Evolutionary conservation across 768 basidiomycete genomes (phyloP).

Genomic region (Auriscalpium vulgare): DNA sequence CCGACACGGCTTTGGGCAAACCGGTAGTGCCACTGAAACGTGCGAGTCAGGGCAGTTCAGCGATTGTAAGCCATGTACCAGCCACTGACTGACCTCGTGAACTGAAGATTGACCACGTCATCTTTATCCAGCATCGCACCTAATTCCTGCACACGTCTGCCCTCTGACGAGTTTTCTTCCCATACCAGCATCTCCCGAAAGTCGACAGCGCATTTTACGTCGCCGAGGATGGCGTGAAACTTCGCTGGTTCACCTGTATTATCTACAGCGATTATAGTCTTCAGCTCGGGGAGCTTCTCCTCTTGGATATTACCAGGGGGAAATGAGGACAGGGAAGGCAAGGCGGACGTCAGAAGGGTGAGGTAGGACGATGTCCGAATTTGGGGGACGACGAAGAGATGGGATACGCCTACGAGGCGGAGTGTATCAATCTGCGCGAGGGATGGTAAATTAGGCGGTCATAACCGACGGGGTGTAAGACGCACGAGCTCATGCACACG

Average conservation of each 20-base stretch:
- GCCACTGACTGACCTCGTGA: slow-evolving; percentile 53
- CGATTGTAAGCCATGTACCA: too few species aligned
- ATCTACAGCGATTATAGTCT: slow-evolving; percentile 60
- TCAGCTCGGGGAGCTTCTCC: slow-evolving; percentile 50
- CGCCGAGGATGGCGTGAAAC: slow-evolving; percentile 31
- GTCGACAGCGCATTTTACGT: slow-evolving; percentile 48
- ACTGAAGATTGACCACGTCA: slow-evolving; percentile 78
- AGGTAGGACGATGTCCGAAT: slow-evolving; percentile 61
- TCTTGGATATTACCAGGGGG: slow-evolving; percentile 50
- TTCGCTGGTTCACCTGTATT: slow-evolving; percentile 37
- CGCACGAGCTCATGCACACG: slow-evolving; percentile 61
- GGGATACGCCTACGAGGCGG: slow-evolving; percentile 54
- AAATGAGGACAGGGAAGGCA: slow-evolving; percentile 46
- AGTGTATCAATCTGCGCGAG: slow-evolving; percentile 46
- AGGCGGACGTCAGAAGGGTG: slow-evolving; percentile 45
- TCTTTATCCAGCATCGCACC: slow-evolving; percentile 39
- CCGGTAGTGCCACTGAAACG: slow-evolving; percentile 70
- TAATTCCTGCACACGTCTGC: slow-evolving; percentile 34
- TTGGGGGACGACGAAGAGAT: slow-evolving; percentile 65
- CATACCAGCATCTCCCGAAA: slow-evolving; percentile 70
- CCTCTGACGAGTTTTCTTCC: slow-evolving; percentile 45
- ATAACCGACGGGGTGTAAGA: slow-evolving; percentile 1
- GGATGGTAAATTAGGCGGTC: neutral
- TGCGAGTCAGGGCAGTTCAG: neutral
- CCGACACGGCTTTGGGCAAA: slow-evolving; percentile 75